These are phyloP conservation scores for Yarrowia yakushimensis DNA, from an alignment of 805 yeast genomes.

Conservation along the genomic window DNA sequence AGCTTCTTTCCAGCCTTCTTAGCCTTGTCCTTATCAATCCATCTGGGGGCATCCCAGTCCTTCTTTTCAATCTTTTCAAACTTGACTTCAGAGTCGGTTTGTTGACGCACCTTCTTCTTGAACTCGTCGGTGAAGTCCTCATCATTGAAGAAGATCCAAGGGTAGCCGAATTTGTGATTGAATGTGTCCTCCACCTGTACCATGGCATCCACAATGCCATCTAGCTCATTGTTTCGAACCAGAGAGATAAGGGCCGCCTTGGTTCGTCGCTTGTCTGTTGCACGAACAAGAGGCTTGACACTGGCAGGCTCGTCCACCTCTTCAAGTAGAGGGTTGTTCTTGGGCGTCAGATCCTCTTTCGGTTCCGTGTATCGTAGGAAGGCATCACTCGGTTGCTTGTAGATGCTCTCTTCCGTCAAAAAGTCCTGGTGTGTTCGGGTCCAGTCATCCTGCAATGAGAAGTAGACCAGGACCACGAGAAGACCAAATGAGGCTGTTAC, in stretches of 20 bases:
- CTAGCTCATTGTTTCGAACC: conserved; percentile 64
- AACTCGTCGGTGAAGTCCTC: conserved; percentile 58
- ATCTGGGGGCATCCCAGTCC: conserved; percentile 60
- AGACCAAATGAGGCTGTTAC: background rate
- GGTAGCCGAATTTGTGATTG: conserved; percentile 69
- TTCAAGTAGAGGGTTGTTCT: background rate
- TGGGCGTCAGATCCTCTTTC: background rate
- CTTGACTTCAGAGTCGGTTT: conserved; percentile 43
- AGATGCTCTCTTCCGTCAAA: conserved; percentile 4
- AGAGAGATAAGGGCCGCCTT: conserved; percentile 73
- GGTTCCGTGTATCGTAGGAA: conserved; percentile 8
- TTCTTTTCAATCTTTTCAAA: conserved; percentile 45
- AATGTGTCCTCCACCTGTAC: conserved; percentile 59
- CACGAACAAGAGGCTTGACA: conserved; percentile 6
- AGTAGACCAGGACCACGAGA: conserved; percentile 3
- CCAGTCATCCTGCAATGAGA: conserved; percentile 9
- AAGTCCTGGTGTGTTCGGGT: background rate
- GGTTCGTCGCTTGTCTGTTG: conserved; percentile 39
- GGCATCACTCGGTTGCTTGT: conserved; percentile 4
- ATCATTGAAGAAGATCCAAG: conserved; percentile 78
- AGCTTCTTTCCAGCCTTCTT: conserved; percentile 39
- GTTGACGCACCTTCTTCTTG: conserved; percentile 42
- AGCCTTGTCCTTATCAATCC: conserved; percentile 49
- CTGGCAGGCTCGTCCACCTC: conserved; percentile 9
- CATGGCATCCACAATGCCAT: conserved; percentile 51